These are phyloP conservation scores for Backusella mclennaniae DNA, from an alignment of 192 early-diverging fungal genomes.

Conservation along the genomic window DNA sequence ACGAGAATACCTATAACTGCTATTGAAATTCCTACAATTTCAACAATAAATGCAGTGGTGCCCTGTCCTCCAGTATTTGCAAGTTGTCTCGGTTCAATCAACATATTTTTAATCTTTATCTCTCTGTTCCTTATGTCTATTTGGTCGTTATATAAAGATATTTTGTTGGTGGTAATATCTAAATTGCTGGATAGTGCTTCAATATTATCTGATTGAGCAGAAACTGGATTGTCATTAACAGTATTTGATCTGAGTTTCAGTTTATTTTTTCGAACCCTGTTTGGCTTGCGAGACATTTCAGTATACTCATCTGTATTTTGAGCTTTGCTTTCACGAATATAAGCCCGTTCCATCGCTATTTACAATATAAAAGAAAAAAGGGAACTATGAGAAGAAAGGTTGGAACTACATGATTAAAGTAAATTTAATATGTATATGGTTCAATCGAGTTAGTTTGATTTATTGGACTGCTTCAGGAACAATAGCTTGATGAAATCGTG, in stretches of 20 bases:
- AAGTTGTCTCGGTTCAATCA: neutral
- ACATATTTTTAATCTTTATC: neutral
- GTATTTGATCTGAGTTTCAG: neutral
- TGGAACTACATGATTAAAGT: neutral
- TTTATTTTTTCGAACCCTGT: neutral
- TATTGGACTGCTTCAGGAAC: neutral
- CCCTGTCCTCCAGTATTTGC: neutral
- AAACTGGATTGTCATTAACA: neutral
- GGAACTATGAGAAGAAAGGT: neutral
- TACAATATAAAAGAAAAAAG: neutral
- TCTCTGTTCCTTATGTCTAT: neutral
- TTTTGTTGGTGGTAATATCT: neutral
- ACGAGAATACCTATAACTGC: neutral
- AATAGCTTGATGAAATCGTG: slow-evolving; percentile 6
- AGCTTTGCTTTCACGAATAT: neutral
- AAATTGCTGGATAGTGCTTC: neutral
- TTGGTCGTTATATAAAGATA: neutral
- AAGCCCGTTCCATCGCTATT: neutral
- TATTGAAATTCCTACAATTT: neutral
- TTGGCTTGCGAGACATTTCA: neutral
- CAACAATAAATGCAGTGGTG: neutral
- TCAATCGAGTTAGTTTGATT: slow-evolving; percentile 3
- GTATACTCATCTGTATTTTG: neutral
- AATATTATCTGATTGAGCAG: neutral
- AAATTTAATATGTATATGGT: neutral